These are phyloP conservation scores for Paecilomyces formosus DNA, from an alignment of 2,329 filamentous ascomycete species.

Conservation along the genomic window DNA sequence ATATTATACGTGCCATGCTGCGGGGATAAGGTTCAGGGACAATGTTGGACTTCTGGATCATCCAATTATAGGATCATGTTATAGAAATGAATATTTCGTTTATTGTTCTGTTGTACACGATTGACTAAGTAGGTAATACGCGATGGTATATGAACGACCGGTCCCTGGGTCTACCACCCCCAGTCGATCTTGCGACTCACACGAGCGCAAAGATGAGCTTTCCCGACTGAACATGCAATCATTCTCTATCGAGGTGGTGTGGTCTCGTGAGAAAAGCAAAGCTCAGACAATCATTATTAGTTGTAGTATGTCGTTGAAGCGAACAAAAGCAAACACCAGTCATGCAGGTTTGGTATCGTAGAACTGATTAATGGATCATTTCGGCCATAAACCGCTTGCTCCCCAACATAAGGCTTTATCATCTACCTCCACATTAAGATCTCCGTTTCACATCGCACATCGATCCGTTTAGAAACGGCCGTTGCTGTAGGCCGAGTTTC, in stretches of 20 bases:
- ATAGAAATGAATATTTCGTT: not conserved
- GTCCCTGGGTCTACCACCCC: not conserved
- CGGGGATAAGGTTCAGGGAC: not conserved
- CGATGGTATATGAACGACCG: not conserved
- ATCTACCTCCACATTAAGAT: not conserved
- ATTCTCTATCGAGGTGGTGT: not conserved
- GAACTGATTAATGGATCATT: not conserved
- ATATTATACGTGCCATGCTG: not conserved
- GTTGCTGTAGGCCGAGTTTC: constrained; percentile 22
- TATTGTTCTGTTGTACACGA: not conserved
- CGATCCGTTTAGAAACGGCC: constrained; percentile 17
- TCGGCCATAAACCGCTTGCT: not conserved
- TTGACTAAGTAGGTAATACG: not conserved
- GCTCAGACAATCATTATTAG: not conserved
- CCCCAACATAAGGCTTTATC: not conserved
- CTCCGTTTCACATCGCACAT: not conserved
- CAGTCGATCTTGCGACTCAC: not conserved
- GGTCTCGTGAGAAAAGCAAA: not conserved
- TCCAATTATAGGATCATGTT: not conserved
- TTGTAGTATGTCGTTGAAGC: not conserved
- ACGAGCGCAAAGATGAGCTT: not conserved
- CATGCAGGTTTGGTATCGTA: not conserved
- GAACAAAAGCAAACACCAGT: not conserved
- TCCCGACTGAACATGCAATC: not conserved
- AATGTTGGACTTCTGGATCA: not conserved